Evolutionary conservation across 2,329 filamentous ascomycete species (phyloP).

Genomic region (Cladosporium halotolerans): DNA sequence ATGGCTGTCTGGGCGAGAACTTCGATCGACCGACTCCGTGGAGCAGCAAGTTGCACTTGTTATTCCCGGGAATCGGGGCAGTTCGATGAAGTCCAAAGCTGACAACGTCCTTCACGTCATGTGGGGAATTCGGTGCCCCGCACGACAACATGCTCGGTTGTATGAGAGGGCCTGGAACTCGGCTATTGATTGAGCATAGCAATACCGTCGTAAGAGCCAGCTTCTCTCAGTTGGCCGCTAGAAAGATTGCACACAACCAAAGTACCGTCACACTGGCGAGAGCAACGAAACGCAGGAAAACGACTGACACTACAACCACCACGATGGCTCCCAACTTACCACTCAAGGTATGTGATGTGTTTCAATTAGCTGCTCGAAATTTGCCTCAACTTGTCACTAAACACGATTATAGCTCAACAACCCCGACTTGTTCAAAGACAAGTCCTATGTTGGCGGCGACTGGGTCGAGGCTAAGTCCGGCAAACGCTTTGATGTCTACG

Average conservation of each 20-base stretch:
- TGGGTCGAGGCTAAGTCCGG: slow-evolving; percentile 52
- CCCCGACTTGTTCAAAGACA: slow-evolving; percentile 47
- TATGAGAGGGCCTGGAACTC: too few species aligned
- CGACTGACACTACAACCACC: slow-evolving; percentile 2
- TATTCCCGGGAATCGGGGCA: neutral
- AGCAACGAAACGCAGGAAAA: slow-evolving; percentile 15
- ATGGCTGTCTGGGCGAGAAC: neutral
- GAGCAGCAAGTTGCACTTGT: neutral
- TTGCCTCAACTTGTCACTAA: neutral
- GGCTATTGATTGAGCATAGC: too few species aligned
- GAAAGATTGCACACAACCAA: too few species aligned
- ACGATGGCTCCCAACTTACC: slow-evolving; percentile 33
- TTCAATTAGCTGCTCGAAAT: too few species aligned
- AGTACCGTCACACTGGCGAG: slow-evolving; percentile 13
- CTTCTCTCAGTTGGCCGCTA: too few species aligned
- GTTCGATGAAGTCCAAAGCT: too few species aligned
- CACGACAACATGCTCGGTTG: neutral
- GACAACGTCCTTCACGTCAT: neutral
- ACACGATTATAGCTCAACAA: slow-evolving; percentile 43
- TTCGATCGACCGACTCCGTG: neutral
- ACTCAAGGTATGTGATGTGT: slow-evolving; percentile 34
- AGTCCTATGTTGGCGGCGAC: slow-evolving; percentile 49
- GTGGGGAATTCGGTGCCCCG: slow-evolving; percentile 3
- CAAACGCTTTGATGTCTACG: slow-evolving; percentile 52
- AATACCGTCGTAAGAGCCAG: too few species aligned